Conservation (phyloP, 352 stramenopile species). For the Phytopythium chamaehyphon region DNA sequence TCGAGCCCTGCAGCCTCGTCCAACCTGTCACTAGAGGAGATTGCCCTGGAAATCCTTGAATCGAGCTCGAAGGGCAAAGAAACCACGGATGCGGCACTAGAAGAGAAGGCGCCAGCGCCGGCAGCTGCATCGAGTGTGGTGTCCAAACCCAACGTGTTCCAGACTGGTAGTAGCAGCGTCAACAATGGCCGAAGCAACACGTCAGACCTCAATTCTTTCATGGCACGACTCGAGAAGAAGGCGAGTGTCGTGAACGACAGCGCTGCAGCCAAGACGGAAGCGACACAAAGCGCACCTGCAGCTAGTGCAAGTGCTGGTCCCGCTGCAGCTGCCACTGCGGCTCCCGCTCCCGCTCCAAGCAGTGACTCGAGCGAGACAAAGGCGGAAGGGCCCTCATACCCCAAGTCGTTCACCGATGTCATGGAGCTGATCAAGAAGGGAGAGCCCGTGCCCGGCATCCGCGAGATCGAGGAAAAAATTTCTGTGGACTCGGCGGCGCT, state of each 20-base stretch:
- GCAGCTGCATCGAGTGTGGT: slow-evolving; percentile 9
- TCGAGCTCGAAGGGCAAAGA: not conserved
- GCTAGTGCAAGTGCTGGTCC: not conserved
- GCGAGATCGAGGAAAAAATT: slow-evolving; percentile 69
- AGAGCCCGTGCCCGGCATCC: slow-evolving; percentile 65
- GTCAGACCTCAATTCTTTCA: slow-evolving; percentile 43
- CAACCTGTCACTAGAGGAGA: slow-evolving; percentile 50
- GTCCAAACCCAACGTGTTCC: slow-evolving; percentile 5
- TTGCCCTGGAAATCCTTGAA: slow-evolving; percentile 33
- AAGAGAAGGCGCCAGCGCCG: slow-evolving; percentile 17
- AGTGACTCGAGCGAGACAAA: slow-evolving; percentile 16
- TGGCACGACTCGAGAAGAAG: slow-evolving; percentile 48
- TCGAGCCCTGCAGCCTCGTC: slow-evolving; percentile 24
- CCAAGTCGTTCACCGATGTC: slow-evolving; percentile 68
- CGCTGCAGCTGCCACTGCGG: not conserved
- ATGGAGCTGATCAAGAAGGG: slow-evolving; percentile 75
- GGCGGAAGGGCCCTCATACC: slow-evolving; percentile 38
- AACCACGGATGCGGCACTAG: not conserved
- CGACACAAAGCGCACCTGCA: not conserved
- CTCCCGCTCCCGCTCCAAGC: not conserved
- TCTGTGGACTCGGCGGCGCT: slow-evolving; percentile 47
- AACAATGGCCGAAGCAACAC: slow-evolving; percentile 3
- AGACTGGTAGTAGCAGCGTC: slow-evolving; percentile 13
- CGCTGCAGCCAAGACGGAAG: slow-evolving; percentile 12
- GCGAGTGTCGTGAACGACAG: slow-evolving; percentile 30